Evolutionary conservation across 148 eudicot genomes (phyloP).

Genomic region (Rheum nobile): DNA sequence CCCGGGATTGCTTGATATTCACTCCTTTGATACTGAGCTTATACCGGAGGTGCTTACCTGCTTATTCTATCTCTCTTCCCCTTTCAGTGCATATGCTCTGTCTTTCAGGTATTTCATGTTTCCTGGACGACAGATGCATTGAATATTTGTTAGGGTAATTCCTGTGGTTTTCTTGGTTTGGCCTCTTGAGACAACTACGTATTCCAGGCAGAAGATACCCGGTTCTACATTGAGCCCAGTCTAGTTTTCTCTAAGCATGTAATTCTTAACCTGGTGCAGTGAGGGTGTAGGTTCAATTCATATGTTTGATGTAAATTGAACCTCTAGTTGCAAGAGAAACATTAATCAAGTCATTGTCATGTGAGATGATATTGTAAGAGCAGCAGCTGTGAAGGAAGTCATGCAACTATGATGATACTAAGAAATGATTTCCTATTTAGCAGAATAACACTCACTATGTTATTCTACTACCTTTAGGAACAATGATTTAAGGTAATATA

Average conservation of each 20-base stretch:
- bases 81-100: not conserved
- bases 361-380: not conserved
- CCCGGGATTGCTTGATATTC: constrained; percentile 67
- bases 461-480: not conserved
- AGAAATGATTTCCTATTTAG: not conserved
- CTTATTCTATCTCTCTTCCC: not conserved
- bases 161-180: not conserved
- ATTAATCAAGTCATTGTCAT: not conserved
- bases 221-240: not conserved
- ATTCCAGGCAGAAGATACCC: not conserved
- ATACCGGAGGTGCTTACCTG: constrained; percentile 44
- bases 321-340: not conserved
- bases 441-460: not conserved
- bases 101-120: not conserved
- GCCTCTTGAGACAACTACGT: not conserved
- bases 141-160: not conserved
- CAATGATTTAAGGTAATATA: not conserved
- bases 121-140: not conserved
- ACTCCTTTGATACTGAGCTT: constrained; percentile 53
- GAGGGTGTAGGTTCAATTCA: not conserved
- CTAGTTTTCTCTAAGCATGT: not conserved
- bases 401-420: not conserved
- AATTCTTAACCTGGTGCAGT: not conserved
- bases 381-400: not conserved
- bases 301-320: not conserved